Percentiles rank a stretch among this genome's conserved stretches.
Evolutionary conservation across 2,329 filamentous ascomycete genomes (phyloP).

Genomic region (Trichoderma sp.): DNA sequence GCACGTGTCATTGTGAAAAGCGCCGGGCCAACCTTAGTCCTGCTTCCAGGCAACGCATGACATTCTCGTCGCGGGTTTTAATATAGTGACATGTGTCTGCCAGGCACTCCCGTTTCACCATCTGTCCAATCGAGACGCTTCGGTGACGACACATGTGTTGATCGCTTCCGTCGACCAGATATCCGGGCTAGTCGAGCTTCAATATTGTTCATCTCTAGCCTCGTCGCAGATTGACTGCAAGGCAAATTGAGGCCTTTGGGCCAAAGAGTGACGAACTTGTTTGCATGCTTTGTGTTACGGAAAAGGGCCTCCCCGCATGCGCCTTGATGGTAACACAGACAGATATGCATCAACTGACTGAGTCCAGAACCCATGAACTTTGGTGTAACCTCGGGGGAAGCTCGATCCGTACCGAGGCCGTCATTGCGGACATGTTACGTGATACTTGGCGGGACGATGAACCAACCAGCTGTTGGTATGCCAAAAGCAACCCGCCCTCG

Average conservation of each 20-base stretch:
- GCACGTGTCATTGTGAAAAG: background rate
- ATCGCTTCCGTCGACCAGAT: background rate
- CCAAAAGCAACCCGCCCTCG: background rate
- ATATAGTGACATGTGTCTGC: constrained; percentile 1
- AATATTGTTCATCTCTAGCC: background rate
- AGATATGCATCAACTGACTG: background rate
- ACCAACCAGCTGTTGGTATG: background rate
- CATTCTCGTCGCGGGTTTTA: background rate
- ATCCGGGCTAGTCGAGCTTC: background rate
- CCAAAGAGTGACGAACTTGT: background rate
- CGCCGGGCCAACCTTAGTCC: background rate
- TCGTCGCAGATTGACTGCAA: background rate
- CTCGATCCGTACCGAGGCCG: background rate
- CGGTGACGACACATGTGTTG: constrained; percentile 15
- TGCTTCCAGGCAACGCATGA: background rate
- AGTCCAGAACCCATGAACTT: background rate
- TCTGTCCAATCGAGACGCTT: constrained; percentile 6
- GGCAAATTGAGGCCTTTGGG: background rate
- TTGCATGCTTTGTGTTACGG: background rate
- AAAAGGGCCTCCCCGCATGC: background rate
- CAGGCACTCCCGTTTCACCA: constrained; percentile 7
- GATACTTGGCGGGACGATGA: background rate
- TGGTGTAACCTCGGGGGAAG: background rate
- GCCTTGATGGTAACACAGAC: background rate
- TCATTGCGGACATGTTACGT: background rate